Evolutionary conservation across 441 rosid species (phyloP), one percentile per base, ranked within the genome.

Genomic region (Syzygium syzygioides): DNA sequence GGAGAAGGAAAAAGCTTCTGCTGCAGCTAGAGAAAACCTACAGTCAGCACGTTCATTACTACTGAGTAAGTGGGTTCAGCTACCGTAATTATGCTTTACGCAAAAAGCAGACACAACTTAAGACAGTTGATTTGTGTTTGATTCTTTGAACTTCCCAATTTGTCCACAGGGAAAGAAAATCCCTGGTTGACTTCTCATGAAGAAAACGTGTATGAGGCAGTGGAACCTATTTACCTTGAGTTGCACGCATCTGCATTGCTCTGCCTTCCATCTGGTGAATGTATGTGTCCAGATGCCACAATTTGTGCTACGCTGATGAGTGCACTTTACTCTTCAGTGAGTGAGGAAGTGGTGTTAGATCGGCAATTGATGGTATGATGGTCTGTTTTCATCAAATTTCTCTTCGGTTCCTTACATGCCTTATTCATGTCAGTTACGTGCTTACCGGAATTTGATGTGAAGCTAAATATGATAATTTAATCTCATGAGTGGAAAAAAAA

Each of bases 241-340:
- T 89, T 98, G 94, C 99, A 95, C 91, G 97, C 99, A 87, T 96
- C 96, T 91, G 95, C 99, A 79, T 94, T 95, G 96, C 98, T 98
- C 91, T 96, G 99, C 92, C 89, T 95, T 89, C 98, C 99, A 93
- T 96, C 99, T 87, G 99, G 99, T 91, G 99, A 98, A 94, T 94
- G 97, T 92, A 88, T 98, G 93, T 93, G 90, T 91, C 99, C 99
- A 90, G 99, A 98, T 92, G 97, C 99, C 80, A 93, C 97, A 86
- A 92, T 95, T 89, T 98, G 99, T 89, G 91, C 99, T 90, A 91
- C 99, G 64, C 90, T 98, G 84, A 97, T 94, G 98, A 98, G 99
- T 90, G 98, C 99, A 15, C 97, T 97, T 57, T 95, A 96, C 94
- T 94, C 98, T 90, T 94, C 98, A 90, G 96, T 94, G 90, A 93